Conservation (phyloP, 495 filamentous ascomycete species). For the Daldinia childiae region DNA sequence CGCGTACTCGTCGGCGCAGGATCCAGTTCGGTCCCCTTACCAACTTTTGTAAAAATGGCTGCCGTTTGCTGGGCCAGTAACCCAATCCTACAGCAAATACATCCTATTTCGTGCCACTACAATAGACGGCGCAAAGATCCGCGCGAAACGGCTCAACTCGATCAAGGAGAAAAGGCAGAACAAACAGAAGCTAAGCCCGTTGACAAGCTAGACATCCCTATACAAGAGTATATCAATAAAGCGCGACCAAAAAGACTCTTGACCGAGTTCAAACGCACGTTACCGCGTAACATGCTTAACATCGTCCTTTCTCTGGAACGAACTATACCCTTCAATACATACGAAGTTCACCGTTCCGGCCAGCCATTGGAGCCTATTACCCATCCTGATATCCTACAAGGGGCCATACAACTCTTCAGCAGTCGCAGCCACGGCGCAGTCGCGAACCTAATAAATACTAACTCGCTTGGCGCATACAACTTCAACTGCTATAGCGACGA, state of each 20-base stretch:
- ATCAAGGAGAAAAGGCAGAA: background rate
- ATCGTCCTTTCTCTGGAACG: background rate
- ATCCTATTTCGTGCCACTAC: slow-evolving; percentile 2
- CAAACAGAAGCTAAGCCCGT: background rate
- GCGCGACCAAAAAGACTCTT: background rate
- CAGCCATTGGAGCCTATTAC: background rate
- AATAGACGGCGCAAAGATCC: background rate
- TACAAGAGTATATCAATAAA: background rate
- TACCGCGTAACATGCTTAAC: background rate
- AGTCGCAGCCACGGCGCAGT: background rate
- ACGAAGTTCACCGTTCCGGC: background rate
- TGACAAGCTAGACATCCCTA: background rate
- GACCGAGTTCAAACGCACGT: background rate
- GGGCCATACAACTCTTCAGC: background rate
- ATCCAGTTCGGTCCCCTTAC: background rate
- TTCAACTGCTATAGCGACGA: background rate
- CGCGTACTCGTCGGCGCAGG: slow-evolving; percentile 14
- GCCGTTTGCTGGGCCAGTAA: slow-evolving; percentile 17
- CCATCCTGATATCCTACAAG: background rate
- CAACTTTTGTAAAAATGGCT: slow-evolving; percentile 2
- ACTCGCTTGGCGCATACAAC: slow-evolving; percentile 4
- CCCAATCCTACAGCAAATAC: slow-evolving; percentile 9
- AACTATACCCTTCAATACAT: background rate
- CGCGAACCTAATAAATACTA: background rate
- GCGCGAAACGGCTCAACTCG: background rate